These are phyloP conservation scores for Tephrocybe rancida DNA, from an alignment of 768 basidiomycete species.

Conservation along the genomic window DNA sequence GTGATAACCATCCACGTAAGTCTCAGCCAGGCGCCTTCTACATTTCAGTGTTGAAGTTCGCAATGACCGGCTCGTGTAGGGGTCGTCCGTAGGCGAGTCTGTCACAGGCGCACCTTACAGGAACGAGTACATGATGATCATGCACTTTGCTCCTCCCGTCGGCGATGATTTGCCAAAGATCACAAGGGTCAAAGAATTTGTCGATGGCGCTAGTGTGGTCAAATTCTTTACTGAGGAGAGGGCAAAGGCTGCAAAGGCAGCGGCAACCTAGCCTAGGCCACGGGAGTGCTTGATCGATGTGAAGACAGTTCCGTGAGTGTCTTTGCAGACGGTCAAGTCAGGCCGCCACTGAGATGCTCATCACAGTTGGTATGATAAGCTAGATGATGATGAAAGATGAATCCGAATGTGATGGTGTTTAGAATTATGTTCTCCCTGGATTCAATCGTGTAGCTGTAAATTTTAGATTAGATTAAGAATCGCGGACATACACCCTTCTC, in stretches of 20 bases:
- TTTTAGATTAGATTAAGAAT: too few species aligned
- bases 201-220: conserved; percentile 24
- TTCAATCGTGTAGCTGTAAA: too few species aligned
- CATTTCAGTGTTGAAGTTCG: not conserved
- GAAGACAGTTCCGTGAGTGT: too few species aligned
- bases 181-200: conserved; percentile 32
- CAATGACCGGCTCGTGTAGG: conserved; percentile 24
- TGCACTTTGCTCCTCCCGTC: conserved; percentile 22
- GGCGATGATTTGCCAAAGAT: conserved; percentile 26
- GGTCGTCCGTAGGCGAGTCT: conserved; percentile 26
- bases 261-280: not conserved
- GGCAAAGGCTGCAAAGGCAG: conserved; percentile 15
- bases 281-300: too few species aligned
- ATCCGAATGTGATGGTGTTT: too few species aligned
- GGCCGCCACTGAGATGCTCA: too few species aligned
- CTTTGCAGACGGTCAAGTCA: too few species aligned
- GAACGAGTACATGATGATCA: conserved; percentile 27
- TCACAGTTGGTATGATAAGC: too few species aligned
- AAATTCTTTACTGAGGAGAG: conserved; percentile 34
- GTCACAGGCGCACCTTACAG: conserved; percentile 24
- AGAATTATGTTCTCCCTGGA: too few species aligned
- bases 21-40: not conserved
- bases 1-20: conserved; percentile 34
- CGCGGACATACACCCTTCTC: too few species aligned
- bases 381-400: too few species aligned